These are phyloP conservation scores for Yamadazyma conglobata DNA, from an alignment of 1,139 yeast species.

Conservation along the genomic window DNA sequence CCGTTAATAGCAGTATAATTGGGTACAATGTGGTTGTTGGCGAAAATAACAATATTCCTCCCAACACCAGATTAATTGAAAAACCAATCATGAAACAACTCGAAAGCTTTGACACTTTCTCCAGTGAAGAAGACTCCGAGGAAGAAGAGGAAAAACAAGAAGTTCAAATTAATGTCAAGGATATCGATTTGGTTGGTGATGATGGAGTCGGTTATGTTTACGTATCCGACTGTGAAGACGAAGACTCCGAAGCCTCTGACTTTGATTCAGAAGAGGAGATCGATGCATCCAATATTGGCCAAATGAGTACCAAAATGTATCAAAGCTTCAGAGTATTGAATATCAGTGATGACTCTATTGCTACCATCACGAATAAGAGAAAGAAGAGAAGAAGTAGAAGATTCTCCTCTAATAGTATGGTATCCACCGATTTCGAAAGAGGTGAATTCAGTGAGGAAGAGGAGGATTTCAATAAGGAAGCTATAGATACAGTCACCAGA, in stretches of 20 bases:
- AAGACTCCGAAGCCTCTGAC: constrained; percentile 40
- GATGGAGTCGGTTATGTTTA: constrained; percentile 61
- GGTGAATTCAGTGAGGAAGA: constrained; percentile 42
- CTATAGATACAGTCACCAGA: constrained; percentile 87
- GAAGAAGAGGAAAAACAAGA: constrained; percentile 9
- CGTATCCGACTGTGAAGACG: constrained; percentile 47
- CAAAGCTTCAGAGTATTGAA: constrained; percentile 57
- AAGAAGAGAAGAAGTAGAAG: constrained; percentile 28
- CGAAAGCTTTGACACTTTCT: constrained; percentile 22
- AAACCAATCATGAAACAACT: constrained; percentile 37
- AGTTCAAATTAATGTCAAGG: constrained; percentile 18
- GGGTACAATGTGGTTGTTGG: constrained; percentile 73
- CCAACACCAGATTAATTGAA: constrained; percentile 51
- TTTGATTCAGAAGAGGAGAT: constrained; percentile 33
- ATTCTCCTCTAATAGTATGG: constrained; percentile 34
- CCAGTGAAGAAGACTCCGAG: constrained; percentile 28
- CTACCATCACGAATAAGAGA: constrained; percentile 50
- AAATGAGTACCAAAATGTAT: constrained; percentile 39
- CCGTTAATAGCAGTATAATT: constrained; percentile 68
- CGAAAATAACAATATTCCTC: constrained; percentile 41
- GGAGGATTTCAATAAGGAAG: constrained; percentile 84
- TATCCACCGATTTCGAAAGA: constrained; percentile 40
- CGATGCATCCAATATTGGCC: constrained; percentile 22
- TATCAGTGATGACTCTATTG: constrained; percentile 77
- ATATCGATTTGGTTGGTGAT: constrained; percentile 49